phyloP scores from a whole-genome alignment of 2,329 filamentous ascomycete genomes.

The Cladosporium sp. region DNA sequence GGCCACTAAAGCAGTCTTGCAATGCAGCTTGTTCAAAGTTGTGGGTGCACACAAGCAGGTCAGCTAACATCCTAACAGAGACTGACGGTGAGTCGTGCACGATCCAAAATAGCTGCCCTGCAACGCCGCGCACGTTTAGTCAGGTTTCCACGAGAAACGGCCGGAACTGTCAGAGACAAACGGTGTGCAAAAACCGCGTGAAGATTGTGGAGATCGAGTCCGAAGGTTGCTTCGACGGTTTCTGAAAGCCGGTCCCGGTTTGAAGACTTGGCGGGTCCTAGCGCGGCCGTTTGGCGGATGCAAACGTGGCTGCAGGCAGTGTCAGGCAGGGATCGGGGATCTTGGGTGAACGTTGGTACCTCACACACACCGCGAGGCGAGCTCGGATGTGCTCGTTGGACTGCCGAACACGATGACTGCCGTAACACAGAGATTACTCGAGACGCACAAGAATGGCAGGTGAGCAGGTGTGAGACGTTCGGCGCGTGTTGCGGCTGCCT shows the following conservation, averaged over 20 bases:
- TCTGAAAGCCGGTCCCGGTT: slow-evolving; percentile 1
- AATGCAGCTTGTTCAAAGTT: slow-evolving; percentile 6
- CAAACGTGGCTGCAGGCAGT: slow-evolving; percentile 19
- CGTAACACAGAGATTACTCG: neutral
- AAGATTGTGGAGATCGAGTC: slow-evolving; percentile 18
- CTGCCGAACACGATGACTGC: slow-evolving; percentile 10
- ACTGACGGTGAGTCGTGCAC: neutral
- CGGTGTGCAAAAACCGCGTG: slow-evolving; percentile 11
- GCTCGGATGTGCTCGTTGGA: slow-evolving; percentile 13
- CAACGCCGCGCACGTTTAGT: neutral
- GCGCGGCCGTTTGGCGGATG: slow-evolving; percentile 17
- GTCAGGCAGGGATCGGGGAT: slow-evolving; percentile 19
- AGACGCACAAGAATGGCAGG: slow-evolving; percentile 11
- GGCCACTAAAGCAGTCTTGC: slow-evolving; percentile 2
- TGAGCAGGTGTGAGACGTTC: slow-evolving; percentile 5
- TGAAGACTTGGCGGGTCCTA: slow-evolving; percentile 10
- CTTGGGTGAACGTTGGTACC: slow-evolving; percentile 1
- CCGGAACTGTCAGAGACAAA: slow-evolving; percentile 1
- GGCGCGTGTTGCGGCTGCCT: slow-evolving; percentile 1
- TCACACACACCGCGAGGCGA: slow-evolving; percentile 12
- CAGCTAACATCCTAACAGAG: neutral
- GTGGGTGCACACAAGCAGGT: neutral
- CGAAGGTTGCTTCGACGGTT: slow-evolving; percentile 11
- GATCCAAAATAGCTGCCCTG: neutral
- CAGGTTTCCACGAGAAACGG: neutral